Base-by-base conservation (phyloP, 345 rosid genomes). In the Erodium maritimum region DNA sequence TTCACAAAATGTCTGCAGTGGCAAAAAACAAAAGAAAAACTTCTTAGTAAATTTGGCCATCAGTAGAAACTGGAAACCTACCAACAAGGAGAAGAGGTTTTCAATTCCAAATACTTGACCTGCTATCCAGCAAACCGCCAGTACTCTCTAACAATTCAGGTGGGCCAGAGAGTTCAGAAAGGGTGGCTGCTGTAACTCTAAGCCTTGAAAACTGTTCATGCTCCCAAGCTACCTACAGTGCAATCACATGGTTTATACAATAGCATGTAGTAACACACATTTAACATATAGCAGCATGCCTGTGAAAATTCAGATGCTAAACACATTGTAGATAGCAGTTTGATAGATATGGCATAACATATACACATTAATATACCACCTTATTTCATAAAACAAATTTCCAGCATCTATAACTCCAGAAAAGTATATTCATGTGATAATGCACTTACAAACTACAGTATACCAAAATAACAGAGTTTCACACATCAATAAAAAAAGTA, bases 191-290 rank as follows among this genome's bases (percentile, higher is more conserved):
- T 53, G 97, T 93, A 60, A 93, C 85, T 73, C 99, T 93, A 60
- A 83, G 78, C 70, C 87, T 84, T 72, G 97, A 93, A 76, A 93
- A 89, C 54, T 93, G 96, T 78, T 93, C 99, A 71, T 93, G 99
- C 84, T 89, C 96, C 96, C 99, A 93, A 77, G 99, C 96, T 83
- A 93, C 96, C 96, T 93, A 79, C 73, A 80, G 50, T 17, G 61
- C 59, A 57, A 75, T 75, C 60, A 75, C 65, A 62, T 23, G 50
- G 65, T 51, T 61, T 63, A 68, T 62, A 65, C n/a, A 29, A 67
- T 3, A 57, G 12, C 58, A 60, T 54, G 67, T 17, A 14, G 23
- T 23, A 59, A 11, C 60, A 62, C 21, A 60, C 21, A 7, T 19
- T 29, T 29, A 29, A 1, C 37, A 42, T 20, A 23, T 50, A 50